Evolutionary conservation across 1,139 yeast genomes (phyloP).

Genomic region (Schwanniomyces etchellsii): DNA sequence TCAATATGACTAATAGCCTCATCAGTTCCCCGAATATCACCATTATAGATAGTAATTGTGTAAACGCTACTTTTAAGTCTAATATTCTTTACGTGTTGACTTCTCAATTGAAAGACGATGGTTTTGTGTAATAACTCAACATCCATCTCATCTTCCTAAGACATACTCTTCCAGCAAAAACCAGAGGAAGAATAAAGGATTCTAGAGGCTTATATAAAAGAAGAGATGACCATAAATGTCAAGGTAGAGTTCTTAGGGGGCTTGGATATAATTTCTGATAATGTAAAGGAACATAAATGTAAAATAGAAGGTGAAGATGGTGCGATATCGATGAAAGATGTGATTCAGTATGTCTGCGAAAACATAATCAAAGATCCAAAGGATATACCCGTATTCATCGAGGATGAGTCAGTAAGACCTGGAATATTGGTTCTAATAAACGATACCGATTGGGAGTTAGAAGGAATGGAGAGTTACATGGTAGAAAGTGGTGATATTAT

Average conservation of each 20-base stretch:
- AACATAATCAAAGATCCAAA: slow-evolving; percentile 55
- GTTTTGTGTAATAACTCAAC: too few relatives aligned
- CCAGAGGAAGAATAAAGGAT: too few relatives aligned
- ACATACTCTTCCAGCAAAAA: too few relatives aligned
- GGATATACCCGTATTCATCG: slow-evolving; percentile 71
- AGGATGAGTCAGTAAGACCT: slow-evolving; percentile 77
- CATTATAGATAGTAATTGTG: too few relatives aligned
- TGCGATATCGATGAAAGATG: slow-evolving; percentile 48
- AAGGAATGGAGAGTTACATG: slow-evolving; percentile 78
- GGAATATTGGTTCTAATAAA: slow-evolving; percentile 89
- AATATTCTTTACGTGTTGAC: too few relatives aligned
- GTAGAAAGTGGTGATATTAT: slow-evolving; percentile 72
- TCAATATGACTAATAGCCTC: slow-evolving; percentile 5
- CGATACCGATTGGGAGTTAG: slow-evolving; percentile 96
- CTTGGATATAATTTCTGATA: slow-evolving; percentile 57
- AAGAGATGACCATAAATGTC: slow-evolving; percentile 23
- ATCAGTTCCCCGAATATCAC: background rate
- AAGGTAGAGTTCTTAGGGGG: slow-evolving; percentile 59
- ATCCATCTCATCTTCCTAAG: too few relatives aligned
- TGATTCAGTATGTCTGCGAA: slow-evolving; percentile 50
- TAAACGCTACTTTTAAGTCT: too few relatives aligned
- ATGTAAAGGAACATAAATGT: slow-evolving; percentile 44
- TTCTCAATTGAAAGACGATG: too few relatives aligned
- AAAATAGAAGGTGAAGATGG: slow-evolving; percentile 35
- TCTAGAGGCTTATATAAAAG: too few relatives aligned